Evolutionary conservation across 2,329 filamentous ascomycete species (phyloP), one percentile per base, ranked within the genome.

Genomic region (Grosmannia serpens): DNA sequence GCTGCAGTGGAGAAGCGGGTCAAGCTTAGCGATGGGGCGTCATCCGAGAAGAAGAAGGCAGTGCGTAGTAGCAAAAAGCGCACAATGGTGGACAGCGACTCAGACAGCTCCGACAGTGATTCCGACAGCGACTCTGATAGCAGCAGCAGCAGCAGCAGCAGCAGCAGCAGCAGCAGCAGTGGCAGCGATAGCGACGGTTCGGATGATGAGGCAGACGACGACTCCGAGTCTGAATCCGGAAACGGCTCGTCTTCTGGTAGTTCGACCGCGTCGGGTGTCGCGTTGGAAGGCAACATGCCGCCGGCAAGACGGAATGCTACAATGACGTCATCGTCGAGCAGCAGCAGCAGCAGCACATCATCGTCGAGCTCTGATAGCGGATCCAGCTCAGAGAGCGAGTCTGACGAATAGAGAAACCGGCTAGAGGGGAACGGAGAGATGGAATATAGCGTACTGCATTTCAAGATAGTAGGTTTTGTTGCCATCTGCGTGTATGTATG

Each of bases 21-120:
- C 13, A 74, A 73, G 64, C 68, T 74, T 59, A 78, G 75, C 58
- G 78, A 81, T 44, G 74, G 71, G 67, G 68, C 58, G 70, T 73
- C 62, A 70, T 75, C 33, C 70, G 73, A 57, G 83, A 79, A 26
- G 70, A 73, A 77, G 56, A 75, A 73, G 41, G 6, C 35, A 11
- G 26, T n/a, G 64, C 71, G 75, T 58, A 71, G 74, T 60, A 70
- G 79, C 60, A 85, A 85, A 67, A 70, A 75, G 57, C 75, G 80
- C n/a, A 75, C 73, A 13, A 73, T 72, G 56, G 67, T 73, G 22
- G 41, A 31, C 20, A 47, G 31, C 41, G 74, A 77, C 31, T 70
- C 68, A 6, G 70, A 58, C 31, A 51, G 70, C 0, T 62, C 69
- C 57, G 66, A 67, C 4, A 70, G 68, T 1, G 69, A 65, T 49